Evolutionary conservation across 1,139 yeast genomes (phyloP), one percentile per base, ranked within the genome.

Genomic region (Saccharomyces hybrid): DNA sequence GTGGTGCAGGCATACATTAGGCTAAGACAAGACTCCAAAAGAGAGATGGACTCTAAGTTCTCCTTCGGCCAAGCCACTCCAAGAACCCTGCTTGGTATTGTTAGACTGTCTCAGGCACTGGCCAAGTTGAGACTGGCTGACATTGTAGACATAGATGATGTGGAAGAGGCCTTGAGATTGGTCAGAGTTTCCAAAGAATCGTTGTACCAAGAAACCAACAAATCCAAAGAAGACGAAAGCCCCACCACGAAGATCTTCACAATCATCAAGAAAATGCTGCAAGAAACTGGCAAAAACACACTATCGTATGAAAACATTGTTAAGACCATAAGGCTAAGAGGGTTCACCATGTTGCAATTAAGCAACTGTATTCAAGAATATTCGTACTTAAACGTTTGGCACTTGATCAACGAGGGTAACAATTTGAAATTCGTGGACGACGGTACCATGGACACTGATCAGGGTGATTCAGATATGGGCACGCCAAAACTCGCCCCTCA

Each of bases 11-110:
- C 89, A 6, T 95, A 95, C 69, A 91, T 91, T 59, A 86, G 87
- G 67, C 79, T 93, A 84, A 82, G 99, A 70, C 96, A 93, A 73
- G 96, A 88, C 65, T 86, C 95, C 28, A 87, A 87, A 65, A 85
- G 86, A 65, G 95, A 87, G 69, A 65, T 72, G 64, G 86, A 85
- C 55, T 83, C 93, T 29, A 83, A 81, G 57, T 82, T 82, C 65
- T 88, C 90, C 57, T 87, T 93, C 69, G 83, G 93, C 49, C 97
- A 91, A 71, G 86, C 95, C 27, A 90, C 99, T 0, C 98, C 98
- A 55, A 85, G 99, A 77, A 90, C 98, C 1, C 78, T 95, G 59
- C 77, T 95, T 59, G 99, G 95, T 62, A 85, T 95, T 53, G 75
- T 95, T 64, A 85, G 99, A 74, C 78, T 95, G 79, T 81, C 99